Evolutionary conservation across 2,329 filamentous ascomycete species (phyloP).

Genomic region (Tolypocladium amazonense): DNA sequence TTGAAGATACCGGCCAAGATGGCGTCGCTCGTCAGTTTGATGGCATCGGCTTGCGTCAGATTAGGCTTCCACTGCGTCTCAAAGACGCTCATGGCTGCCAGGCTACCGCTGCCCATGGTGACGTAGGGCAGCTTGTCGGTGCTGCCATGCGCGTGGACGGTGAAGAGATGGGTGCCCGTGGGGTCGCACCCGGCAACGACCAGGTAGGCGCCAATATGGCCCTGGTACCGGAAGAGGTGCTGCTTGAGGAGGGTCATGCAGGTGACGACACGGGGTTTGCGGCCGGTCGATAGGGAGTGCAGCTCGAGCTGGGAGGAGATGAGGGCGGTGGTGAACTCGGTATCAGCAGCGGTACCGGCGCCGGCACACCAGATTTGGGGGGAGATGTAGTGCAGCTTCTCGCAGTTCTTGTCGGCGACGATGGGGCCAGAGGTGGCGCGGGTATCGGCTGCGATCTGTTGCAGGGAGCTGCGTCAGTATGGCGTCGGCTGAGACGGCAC

Average conservation of each 20-base stretch:
- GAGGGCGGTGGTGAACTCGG: slow-evolving; percentile 96
- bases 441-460: slow-evolving; percentile 90
- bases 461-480: neutral
- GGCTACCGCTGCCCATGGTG: slow-evolving; percentile 93
- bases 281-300: slow-evolving; percentile 90
- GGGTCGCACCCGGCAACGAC: slow-evolving; percentile 96
- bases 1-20: slow-evolving; percentile 98
- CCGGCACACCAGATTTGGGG: slow-evolving; percentile 99
- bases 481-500: neutral
- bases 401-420: slow-evolving; percentile 99
- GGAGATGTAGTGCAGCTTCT: slow-evolving; percentile 98
- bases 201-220: slow-evolving; percentile 94
- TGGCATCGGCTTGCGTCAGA: slow-evolving; percentile 68
- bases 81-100: slow-evolving; percentile 97
- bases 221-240: slow-evolving; percentile 97
- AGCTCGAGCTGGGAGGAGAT: slow-evolving; percentile 98
- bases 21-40: slow-evolving; percentile 72
- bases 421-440: slow-evolving; percentile 95
- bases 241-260: slow-evolving; percentile 99
- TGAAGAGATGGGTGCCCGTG: slow-evolving; percentile 90
- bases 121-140: slow-evolving; percentile 99
- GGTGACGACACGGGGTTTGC: slow-evolving; percentile 92
- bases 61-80: slow-evolving; percentile 87
- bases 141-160: slow-evolving; percentile 94
- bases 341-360: slow-evolving; percentile 94